Evolutionary conservation across 2,329 filamentous ascomycete genomes (phyloP).

Genomic region (Ascochyta pisi): DNA sequence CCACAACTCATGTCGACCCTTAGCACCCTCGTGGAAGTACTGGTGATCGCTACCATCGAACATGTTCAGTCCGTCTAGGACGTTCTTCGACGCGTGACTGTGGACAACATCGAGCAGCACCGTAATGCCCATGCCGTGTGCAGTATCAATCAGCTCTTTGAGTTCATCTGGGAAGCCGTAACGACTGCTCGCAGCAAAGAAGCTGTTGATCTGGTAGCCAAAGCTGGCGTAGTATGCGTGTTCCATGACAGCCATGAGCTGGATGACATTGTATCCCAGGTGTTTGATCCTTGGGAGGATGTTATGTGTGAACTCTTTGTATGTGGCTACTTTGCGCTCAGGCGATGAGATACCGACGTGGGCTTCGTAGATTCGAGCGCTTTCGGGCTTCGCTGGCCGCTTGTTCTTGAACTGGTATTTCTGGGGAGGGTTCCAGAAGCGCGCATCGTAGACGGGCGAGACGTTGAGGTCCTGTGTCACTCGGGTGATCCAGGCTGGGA

Average conservation of each 20-base stretch:
- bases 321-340: conserved; percentile 86
- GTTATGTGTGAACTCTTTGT: conserved; percentile 94
- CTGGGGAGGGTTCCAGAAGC: conserved; percentile 95
- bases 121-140: conserved; percentile 87
- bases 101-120: conserved; percentile 96
- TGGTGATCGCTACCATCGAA: conserved; percentile 95
- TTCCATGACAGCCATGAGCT: conserved; percentile 99
- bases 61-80: conserved; percentile 91
- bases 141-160: conserved; percentile 95
- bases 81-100: conserved; percentile 97
- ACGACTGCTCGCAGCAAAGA: conserved; percentile 95
- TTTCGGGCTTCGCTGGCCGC: conserved; percentile 81
- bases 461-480: conserved; percentile 91
- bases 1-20: conserved; percentile 91
- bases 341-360: conserved; percentile 97
- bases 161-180: conserved; percentile 94
- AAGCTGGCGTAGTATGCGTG: conserved; percentile 99
- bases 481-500: conserved; percentile 97
- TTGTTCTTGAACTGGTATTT: conserved; percentile 84
- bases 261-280: conserved; percentile 95
- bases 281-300: conserved; percentile 90
- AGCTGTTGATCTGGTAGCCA: conserved; percentile 98
- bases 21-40: conserved; percentile 90
- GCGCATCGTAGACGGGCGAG: conserved; percentile 90
- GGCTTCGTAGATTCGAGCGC: conserved; percentile 95